Conservation (phyloP, 148 eudicot species). For the Spergularia bocconei region DNA sequence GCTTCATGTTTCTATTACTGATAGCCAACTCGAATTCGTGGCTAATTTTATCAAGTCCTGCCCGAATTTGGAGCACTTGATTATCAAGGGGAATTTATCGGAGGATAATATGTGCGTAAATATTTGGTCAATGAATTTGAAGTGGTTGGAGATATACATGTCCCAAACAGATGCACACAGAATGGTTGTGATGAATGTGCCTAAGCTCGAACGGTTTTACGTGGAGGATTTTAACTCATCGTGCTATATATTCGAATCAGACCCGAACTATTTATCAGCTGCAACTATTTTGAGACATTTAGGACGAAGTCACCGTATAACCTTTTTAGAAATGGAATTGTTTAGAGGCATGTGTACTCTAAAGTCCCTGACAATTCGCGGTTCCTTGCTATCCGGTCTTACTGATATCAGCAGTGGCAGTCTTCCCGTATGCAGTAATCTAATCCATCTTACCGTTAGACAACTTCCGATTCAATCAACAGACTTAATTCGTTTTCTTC, state of each 20-base stretch:
- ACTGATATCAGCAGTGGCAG: no score
- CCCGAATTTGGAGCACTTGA: constrained; percentile 4
- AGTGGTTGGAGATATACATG: not conserved
- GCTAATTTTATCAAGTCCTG: not conserved
- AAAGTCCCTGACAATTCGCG: no score
- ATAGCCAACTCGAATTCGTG: not conserved
- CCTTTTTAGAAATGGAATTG: no score
- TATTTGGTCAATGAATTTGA: not conserved
- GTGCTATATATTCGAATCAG: not conserved
- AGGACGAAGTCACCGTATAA: no score
- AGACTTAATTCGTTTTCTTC: constrained; percentile 1
- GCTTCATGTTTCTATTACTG: not conserved
- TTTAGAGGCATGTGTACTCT: no score
- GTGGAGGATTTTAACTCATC: not conserved
- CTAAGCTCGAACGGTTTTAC: not conserved
- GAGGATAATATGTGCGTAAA: not conserved
- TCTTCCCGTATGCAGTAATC: not conserved
- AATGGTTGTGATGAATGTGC: not conserved
- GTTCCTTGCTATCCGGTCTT: no score
- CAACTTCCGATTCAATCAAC: not conserved
- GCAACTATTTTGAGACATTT: not conserved
- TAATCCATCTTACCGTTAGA: not conserved
- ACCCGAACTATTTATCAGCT: not conserved
- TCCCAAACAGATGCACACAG: not conserved
- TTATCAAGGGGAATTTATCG: not conserved